phyloP scores from a whole-genome alignment of 305 asterid species.

The Fraxinus ornus region DNA sequence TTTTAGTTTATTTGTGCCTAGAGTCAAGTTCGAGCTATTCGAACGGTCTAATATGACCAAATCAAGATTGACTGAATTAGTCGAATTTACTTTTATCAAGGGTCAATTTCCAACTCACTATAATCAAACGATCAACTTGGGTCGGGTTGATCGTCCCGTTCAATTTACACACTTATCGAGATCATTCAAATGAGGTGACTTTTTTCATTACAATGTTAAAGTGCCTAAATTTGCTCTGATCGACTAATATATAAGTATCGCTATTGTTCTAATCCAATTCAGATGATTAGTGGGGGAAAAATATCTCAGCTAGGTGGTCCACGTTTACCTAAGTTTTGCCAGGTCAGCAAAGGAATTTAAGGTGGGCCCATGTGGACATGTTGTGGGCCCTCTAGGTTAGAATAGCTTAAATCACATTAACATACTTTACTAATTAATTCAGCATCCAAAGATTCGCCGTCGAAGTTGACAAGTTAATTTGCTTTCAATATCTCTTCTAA shows the following conservation, averaged over 20 bases:
- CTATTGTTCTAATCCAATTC: neutral
- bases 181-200: neutral
- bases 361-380: conserved; percentile 18
- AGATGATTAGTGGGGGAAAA: neutral
- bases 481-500: conserved; percentile 23
- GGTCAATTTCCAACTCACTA: neutral
- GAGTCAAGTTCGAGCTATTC: neutral
- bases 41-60: neutral
- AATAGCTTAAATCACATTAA: neutral
- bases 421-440: conserved; percentile 17
- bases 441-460: conserved; percentile 34
- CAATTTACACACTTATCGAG: neutral
- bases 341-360: conserved; percentile 25
- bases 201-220: too few relatives aligned
- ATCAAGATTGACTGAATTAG: neutral
- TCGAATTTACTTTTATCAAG: neutral
- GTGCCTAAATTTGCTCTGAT: neutral
- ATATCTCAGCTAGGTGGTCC: neutral
- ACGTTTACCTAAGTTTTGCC: neutral
- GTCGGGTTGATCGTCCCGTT: neutral
- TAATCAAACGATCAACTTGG: neutral
- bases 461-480: conserved; percentile 26
- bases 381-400: neutral
- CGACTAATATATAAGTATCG: neutral
- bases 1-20: neutral